Evolutionary conservation across 2,329 filamentous ascomycete genomes (phyloP).

Genomic region (Penicillium sp.): DNA sequence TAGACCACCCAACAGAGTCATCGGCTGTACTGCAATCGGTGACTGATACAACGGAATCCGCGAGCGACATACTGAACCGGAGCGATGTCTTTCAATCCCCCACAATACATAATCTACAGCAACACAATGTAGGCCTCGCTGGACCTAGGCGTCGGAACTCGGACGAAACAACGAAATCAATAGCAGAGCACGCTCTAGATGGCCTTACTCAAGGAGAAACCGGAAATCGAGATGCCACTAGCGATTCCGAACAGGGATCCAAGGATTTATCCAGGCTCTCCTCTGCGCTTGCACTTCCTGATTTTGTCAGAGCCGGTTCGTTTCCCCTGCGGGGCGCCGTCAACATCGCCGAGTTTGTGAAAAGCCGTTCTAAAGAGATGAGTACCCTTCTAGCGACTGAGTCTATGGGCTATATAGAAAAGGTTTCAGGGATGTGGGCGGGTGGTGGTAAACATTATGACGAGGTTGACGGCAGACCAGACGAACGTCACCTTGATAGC

Average conservation of each 20-base stretch:
- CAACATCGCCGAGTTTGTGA: constrained; percentile 80
- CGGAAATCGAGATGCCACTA: constrained; percentile 24
- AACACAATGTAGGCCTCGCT: constrained; percentile 33
- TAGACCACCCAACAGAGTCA: constrained; percentile 76
- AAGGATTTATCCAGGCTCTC: constrained; percentile 27
- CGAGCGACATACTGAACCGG: constrained; percentile 84
- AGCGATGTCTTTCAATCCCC: constrained; percentile 89
- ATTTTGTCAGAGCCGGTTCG: constrained; percentile 64
- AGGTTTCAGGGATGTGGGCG: constrained; percentile 96
- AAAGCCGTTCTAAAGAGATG: constrained; percentile 78
- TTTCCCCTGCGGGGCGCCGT: constrained; percentile 85
- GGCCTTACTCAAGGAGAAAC: constrained; percentile 18
- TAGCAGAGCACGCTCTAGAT: constrained; percentile 29
- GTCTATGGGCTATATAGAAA: constrained; percentile 95
- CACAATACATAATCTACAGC: constrained; percentile 57
- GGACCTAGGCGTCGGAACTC: constrained; percentile 37
- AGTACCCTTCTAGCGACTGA: constrained; percentile 82
- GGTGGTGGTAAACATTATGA: constrained; percentile 89
- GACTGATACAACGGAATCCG: constrained; percentile 77
- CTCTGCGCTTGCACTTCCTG: constrained; percentile 61
- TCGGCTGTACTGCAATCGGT: constrained; percentile 70
- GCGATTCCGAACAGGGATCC: constrained; percentile 31
- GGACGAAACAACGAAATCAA: constrained; percentile 41
- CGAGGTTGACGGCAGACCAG: constrained; percentile 70
- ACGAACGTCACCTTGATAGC: constrained; percentile 63